A percentile compares a stretch with the other conserved stretches of the same genome.
Conservation (phyloP, 805 yeast species). For the Candida montana region DNA sequence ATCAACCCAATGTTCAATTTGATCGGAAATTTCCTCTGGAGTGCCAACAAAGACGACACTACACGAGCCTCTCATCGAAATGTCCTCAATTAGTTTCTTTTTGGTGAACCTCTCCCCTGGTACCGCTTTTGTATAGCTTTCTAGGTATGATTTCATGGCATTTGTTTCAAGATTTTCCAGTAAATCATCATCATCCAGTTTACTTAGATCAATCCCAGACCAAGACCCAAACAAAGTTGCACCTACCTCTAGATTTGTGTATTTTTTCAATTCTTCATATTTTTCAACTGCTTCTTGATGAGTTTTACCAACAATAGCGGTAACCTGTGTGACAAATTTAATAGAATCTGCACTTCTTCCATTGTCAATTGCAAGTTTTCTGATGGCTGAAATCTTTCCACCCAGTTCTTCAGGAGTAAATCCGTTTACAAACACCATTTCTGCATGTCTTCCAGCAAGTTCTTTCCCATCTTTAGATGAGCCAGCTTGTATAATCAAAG, state of each 20-base stretch:
- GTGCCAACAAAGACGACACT: conserved; percentile 30
- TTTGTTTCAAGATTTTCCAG: conserved; percentile 26
- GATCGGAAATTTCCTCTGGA: conserved; percentile 33
- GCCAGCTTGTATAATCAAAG: conserved; percentile 41
- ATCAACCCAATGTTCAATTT: conserved; percentile 33
- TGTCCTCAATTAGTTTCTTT: conserved; percentile 23
- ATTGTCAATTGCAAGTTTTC: conserved; percentile 27
- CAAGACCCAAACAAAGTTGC: conserved; percentile 41
- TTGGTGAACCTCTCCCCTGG: conserved; percentile 29
- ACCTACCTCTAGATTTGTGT: conserved; percentile 38
- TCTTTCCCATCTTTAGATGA: conserved; percentile 36
- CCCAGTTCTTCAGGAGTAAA: conserved; percentile 28
- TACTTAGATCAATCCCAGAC: conserved; percentile 36
- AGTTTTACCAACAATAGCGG: conserved; percentile 35
- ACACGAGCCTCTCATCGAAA: conserved; percentile 22
- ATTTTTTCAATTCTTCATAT: conserved; percentile 26
- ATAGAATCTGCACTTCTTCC: conserved; percentile 32
- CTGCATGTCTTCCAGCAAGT: conserved; percentile 40
- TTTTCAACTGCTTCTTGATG: conserved; percentile 37
- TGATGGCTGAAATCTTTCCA: conserved; percentile 28
- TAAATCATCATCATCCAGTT: conserved; percentile 35
- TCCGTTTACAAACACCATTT: conserved; percentile 34
- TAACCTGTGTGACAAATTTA: conserved; percentile 33
- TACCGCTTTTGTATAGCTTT: too few species aligned
- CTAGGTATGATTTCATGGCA: conserved; percentile 6